Conservation (phyloP, 108 stramenopile genomes). For the Skeletonema potamos region DNA sequence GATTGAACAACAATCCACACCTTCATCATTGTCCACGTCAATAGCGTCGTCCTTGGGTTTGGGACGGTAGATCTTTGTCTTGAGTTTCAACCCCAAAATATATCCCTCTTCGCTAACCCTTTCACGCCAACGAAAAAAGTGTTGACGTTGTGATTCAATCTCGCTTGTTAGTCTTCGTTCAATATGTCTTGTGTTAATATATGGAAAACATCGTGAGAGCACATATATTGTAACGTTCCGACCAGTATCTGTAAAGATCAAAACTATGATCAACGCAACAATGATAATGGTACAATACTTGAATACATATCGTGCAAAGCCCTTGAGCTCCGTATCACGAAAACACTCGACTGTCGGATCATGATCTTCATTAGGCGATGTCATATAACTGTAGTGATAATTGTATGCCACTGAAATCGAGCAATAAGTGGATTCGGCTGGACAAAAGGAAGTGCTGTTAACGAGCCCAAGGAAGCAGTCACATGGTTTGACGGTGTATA, state of each 20-base stretch:
- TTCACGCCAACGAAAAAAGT: background rate
- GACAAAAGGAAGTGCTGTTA: background rate
- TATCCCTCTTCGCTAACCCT: background rate
- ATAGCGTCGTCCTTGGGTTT: background rate
- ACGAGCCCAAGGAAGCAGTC: background rate
- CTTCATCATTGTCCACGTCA: background rate
- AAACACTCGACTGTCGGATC: background rate
- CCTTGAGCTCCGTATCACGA: background rate
- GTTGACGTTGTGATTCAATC: background rate
- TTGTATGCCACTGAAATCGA: background rate
- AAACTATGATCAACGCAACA: background rate
- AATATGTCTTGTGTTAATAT: background rate
- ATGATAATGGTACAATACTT: background rate
- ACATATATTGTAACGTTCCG: background rate
- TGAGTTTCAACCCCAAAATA: conserved; percentile 5
- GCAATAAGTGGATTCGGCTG: background rate
- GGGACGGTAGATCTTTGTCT: conserved; percentile 10
- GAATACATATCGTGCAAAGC: background rate
- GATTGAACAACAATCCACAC: conserved; percentile 1
- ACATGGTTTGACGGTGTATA: background rate
- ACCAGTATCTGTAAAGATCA: background rate
- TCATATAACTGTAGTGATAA: background rate
- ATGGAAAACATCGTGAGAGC: background rate
- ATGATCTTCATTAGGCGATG: background rate
- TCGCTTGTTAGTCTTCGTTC: background rate